Conservation (phyloP, 352 stramenopile genomes). For the Pythium myriotylum region DNA sequence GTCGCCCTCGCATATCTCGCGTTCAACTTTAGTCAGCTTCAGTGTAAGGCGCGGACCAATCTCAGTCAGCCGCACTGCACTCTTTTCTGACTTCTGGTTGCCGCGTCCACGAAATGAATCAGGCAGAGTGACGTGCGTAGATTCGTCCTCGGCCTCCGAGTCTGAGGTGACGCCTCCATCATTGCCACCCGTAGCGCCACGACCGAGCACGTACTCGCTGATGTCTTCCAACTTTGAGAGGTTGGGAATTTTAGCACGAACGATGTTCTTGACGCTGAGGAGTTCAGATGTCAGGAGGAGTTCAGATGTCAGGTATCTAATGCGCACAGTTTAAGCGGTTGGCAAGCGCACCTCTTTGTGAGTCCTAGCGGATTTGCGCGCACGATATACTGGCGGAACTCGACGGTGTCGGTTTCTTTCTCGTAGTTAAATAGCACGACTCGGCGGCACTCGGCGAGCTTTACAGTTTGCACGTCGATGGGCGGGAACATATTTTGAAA, state of each 20-base stretch:
- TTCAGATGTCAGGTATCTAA: no score
- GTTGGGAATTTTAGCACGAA: conserved; percentile 94
- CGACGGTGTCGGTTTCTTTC: conserved; percentile 90
- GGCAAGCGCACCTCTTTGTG: conserved; percentile 46
- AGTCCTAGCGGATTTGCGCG: conserved; percentile 94
- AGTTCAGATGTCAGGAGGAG: no score
- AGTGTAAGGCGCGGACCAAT: conserved; percentile 95
- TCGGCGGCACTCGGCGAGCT: conserved; percentile 94
- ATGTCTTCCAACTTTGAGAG: conserved; percentile 96
- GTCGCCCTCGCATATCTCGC: conserved; percentile 95
- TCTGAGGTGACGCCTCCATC: conserved; percentile 90
- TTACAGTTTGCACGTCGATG: conserved; percentile 97
- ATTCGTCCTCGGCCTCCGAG: conserved; percentile 96
- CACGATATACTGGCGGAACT: conserved; percentile 98
- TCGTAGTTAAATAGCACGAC: conserved; percentile 98
- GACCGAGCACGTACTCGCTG: conserved; percentile 93
- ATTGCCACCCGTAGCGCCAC: conserved; percentile 33
- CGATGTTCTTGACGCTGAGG: conserved; percentile 47
- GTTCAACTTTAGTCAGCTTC: conserved; percentile 96
- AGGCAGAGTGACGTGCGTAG: conserved; percentile 90
- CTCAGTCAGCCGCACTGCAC: conserved; percentile 95
- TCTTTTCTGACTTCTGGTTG: conserved; percentile 93
- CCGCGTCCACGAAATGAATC: conserved; percentile 91
- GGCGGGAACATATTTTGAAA: conserved; percentile 99
- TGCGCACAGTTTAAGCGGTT: no score